Conservation (phyloP, 129 eudicot species). For the Silybum marianum region DNA sequence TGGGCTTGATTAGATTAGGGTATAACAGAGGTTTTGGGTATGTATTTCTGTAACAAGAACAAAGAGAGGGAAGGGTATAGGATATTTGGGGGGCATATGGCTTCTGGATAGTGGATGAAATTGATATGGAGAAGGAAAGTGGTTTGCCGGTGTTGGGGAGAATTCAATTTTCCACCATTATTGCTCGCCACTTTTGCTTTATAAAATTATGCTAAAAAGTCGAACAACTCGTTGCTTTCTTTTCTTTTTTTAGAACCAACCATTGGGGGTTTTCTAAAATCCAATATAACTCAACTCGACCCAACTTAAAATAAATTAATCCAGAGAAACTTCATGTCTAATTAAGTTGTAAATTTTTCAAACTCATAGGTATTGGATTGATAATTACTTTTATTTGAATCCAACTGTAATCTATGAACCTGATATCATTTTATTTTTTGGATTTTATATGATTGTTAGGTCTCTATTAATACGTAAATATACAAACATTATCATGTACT, state of each 20-base stretch:
- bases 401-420: no score
- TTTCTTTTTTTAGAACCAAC: not conserved
- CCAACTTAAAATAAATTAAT: no score
- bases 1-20: not conserved
- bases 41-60: not conserved
- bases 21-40: constrained; percentile 25
- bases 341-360: no score
- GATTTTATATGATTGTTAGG: no score
- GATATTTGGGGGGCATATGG: not conserved
- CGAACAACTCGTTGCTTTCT: constrained; percentile 25
- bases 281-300: not conserved
- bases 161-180: constrained; percentile 35
- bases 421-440: no score
- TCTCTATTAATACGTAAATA: no score
- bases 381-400: no score
- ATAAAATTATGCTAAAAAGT: constrained; percentile 28
- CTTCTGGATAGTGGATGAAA: constrained; percentile 13
- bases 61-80: not conserved
- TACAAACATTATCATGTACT: no score
- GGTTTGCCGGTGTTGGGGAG: constrained; percentile 26
- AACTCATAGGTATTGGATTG: no score
- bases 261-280: no score
- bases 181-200: constrained; percentile 35
- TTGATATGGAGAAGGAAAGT: constrained; percentile 40
- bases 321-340: no score